phyloP scores from a whole-genome alignment of 257 asterid species.

The Rauvolfia tetraphylla region DNA sequence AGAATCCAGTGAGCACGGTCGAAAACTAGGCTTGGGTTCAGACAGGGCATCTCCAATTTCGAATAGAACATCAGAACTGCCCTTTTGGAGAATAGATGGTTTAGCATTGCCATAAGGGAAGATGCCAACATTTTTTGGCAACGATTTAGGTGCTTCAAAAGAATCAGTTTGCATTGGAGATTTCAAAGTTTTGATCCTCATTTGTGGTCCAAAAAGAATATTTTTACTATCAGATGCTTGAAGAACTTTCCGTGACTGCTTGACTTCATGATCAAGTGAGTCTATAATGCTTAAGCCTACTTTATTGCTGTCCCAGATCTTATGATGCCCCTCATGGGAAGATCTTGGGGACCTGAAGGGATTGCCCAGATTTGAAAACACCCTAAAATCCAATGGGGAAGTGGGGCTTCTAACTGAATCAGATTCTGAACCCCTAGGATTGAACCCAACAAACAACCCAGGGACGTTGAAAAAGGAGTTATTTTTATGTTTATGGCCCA shows the following conservation, averaged over 20 bases:
- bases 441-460: conserved; percentile 52
- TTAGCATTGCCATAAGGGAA: conserved; percentile 35
- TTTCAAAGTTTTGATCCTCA: conserved; percentile 39
- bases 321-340: conserved; percentile 40
- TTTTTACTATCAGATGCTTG: conserved; percentile 51
- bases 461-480: conserved; percentile 52
- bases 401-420: conserved; percentile 93
- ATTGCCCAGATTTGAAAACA: conserved; percentile 62
- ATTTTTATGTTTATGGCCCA: conserved; percentile 49
- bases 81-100: conserved; percentile 34
- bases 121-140: conserved; percentile 54
- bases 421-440: conserved; percentile 58
- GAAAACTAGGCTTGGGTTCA: conserved; percentile 29
- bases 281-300: conserved; percentile 90
- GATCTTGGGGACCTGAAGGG: conserved; percentile 58
- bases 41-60: conserved; percentile 54
- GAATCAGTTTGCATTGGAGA: conserved; percentile 32
- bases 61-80: conserved; percentile 57
- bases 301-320: conserved; percentile 66
- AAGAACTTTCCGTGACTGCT: conserved; percentile 33
- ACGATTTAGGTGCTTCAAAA: conserved; percentile 50
- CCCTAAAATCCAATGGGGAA: conserved; percentile 81
- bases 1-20: conserved; percentile 72
- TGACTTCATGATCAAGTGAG: conserved; percentile 55
- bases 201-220: conserved; percentile 56